A percentile compares a stretch with the other conserved stretches of the same genome.
These are phyloP conservation scores for Daldinia caldariorum DNA, from an alignment of 495 filamentous ascomycete species.

Conservation along the genomic window DNA sequence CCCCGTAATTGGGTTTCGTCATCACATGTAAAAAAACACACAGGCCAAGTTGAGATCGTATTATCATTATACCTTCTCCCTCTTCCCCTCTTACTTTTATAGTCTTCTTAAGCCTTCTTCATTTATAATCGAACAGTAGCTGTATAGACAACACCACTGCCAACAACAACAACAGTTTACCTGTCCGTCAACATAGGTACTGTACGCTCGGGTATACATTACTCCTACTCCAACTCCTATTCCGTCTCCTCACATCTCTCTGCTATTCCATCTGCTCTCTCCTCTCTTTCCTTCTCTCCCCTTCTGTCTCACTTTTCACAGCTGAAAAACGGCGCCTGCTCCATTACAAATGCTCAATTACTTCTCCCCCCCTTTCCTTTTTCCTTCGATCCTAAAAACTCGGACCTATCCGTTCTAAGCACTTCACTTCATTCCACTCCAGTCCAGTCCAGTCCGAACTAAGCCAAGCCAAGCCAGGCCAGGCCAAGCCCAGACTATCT, in stretches of 20 bases:
- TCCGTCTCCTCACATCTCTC: no score
- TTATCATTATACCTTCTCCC: background rate
- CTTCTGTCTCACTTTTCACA: background rate
- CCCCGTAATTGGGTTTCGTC: background rate
- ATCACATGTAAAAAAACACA: background rate
- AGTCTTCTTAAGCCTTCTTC: background rate
- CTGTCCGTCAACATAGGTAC: background rate
- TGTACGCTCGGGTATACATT: constrained; percentile 15
- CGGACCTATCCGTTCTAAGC: background rate
- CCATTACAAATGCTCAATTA: background rate
- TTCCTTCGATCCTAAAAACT: background rate
- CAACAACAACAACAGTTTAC: constrained; percentile 1
- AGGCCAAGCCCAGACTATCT: constrained; percentile 1
- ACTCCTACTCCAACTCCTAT: constrained; percentile 8
- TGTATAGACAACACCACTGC: background rate
- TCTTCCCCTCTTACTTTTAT: no score
- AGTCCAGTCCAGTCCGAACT: constrained; percentile 11
- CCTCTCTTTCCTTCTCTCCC: background rate
- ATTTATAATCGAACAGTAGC: background rate
- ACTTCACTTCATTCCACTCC: background rate
- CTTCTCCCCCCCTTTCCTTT: background rate
- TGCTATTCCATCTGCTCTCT: no score
- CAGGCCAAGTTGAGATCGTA: background rate
- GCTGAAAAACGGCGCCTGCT: constrained; percentile 11
- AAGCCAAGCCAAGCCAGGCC: no score